phyloP scores from a whole-genome alignment of 192 early-diverging fungal species.

The Coemansia sp. region DNA sequence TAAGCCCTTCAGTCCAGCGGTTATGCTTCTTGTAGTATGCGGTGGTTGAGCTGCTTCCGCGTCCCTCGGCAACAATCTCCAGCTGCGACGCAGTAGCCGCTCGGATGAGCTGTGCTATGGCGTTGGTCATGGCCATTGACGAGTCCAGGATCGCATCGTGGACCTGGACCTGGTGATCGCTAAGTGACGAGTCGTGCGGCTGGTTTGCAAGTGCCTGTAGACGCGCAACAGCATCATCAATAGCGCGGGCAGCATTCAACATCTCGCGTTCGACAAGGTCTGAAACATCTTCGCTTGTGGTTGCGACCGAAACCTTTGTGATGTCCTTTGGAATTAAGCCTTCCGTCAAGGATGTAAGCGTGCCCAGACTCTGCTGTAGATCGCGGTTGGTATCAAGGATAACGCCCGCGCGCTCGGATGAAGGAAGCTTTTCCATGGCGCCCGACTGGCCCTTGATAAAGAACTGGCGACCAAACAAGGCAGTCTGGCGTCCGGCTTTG shows the following conservation, averaged over 20 bases:
- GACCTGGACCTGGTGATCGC: conserved; percentile 80
- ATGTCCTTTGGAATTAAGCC: conserved; percentile 65
- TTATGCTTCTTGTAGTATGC: conserved; percentile 99
- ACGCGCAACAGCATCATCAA: conserved; percentile 84
- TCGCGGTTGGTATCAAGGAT: conserved; percentile 74
- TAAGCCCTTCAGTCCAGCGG: conserved; percentile 98
- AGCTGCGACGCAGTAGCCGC: conserved; percentile 94
- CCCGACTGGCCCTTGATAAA: conserved; percentile 85
- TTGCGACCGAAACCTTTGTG: conserved; percentile 44
- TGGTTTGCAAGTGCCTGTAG: conserved; percentile 78
- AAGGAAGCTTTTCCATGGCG: conserved; percentile 62
- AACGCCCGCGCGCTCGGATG: conserved; percentile 67
- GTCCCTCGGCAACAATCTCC: conserved; percentile 94
- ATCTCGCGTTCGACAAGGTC: conserved; percentile 93
- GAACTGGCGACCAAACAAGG: conserved; percentile 70
- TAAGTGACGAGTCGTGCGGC: conserved; percentile 70
- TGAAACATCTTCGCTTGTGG: conserved; percentile 73
- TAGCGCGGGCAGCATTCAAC: conserved; percentile 86
- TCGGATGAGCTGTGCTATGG: conserved; percentile 90
- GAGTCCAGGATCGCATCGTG: conserved; percentile 87
- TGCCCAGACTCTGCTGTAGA: conserved; percentile 72
- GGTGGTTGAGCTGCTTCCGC: conserved; percentile 72
- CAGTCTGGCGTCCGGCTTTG: conserved; percentile 62
- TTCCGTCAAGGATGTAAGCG: conserved; percentile 75
- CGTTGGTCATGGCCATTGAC: conserved; percentile 91